A percentile compares a stretch with the other conserved stretches of the same genome.
Evolutionary conservation across 805 yeast species (phyloP).

Genomic region (Lachancea cidri): DNA sequence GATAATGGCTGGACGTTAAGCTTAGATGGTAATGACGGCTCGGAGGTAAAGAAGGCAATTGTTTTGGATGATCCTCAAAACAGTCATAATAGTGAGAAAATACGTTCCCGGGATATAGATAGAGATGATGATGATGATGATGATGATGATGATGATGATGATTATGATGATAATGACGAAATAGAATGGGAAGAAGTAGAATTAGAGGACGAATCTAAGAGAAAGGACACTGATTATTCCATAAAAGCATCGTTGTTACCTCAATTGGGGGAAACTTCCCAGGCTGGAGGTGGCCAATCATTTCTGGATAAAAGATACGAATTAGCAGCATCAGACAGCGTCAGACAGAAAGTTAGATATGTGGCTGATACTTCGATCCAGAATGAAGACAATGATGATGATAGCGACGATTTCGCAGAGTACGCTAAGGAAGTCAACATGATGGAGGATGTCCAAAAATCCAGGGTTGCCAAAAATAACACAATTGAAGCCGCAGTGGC

Average conservation of each 20-base stretch:
- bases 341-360: slow-evolving; percentile 2
- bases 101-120: slow-evolving; percentile 5
- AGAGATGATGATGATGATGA: slow-evolving; percentile 12
- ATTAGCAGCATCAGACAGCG: slow-evolving; percentile 15
- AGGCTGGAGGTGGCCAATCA: slow-evolving; percentile 25
- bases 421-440: slow-evolving; percentile 34
- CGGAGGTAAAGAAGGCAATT: slow-evolving; percentile 43
- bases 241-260: slow-evolving; percentile 40
- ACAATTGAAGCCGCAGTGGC: too few species aligned
- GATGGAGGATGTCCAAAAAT: slow-evolving; percentile 39
- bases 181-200: slow-evolving; percentile 72
- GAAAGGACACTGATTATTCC: slow-evolving; percentile 33
- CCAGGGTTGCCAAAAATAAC: slow-evolving; percentile 43
- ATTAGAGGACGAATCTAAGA: slow-evolving; percentile 24
- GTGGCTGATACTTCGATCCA: slow-evolving; percentile 15
- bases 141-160: slow-evolving; percentile 21
- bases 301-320: slow-evolving; percentile 28
- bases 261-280: slow-evolving; percentile 15
- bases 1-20: slow-evolving; percentile 84
- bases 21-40: slow-evolving; percentile 42
- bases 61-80: slow-evolving; percentile 38
- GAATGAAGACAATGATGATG: slow-evolving; percentile 15
- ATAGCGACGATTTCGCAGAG: slow-evolving; percentile 20
- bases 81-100: slow-evolving; percentile 8
- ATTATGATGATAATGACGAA: slow-evolving; percentile 35